These are phyloP conservation scores for Amniculicola lignicola DNA, from an alignment of 495 filamentous ascomycete species.

Conservation along the genomic window DNA sequence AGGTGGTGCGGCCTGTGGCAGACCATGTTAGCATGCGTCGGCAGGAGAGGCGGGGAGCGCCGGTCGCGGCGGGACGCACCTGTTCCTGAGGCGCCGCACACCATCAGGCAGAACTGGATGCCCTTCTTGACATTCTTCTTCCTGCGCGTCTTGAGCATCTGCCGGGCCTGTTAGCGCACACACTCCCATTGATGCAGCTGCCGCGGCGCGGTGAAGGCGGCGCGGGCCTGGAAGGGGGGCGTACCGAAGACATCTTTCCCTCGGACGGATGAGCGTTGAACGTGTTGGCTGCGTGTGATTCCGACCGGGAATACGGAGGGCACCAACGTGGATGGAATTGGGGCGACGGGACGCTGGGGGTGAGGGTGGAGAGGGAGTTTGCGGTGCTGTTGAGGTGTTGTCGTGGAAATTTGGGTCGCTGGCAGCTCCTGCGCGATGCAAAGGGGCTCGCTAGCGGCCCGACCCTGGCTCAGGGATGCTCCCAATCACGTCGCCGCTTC, in stretches of 20 bases:
- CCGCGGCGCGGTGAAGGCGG: slow-evolving; percentile 15
- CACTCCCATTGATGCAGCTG: slow-evolving; percentile 19
- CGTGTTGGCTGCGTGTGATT: slow-evolving; percentile 1
- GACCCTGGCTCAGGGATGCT: slow-evolving; percentile 10
- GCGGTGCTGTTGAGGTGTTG: slow-evolving; percentile 30
- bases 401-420: slow-evolving; percentile 35
- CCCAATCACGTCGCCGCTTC: slow-evolving; percentile 3
- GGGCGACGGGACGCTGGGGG: background rate
- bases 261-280: slow-evolving; percentile 5
- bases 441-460: slow-evolving; percentile 33
- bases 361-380: slow-evolving; percentile 10
- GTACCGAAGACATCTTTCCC: slow-evolving; percentile 31
- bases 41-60: background rate
- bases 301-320: slow-evolving; percentile 5
- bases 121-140: slow-evolving; percentile 99
- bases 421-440: slow-evolving; percentile 33
- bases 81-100: slow-evolving; percentile 97
- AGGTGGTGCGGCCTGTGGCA: slow-evolving; percentile 87
- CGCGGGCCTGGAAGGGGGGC: slow-evolving; percentile 10
- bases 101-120: slow-evolving; percentile 99
- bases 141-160: slow-evolving; percentile 78
- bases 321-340: slow-evolving; percentile 13
- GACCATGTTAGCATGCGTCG: slow-evolving; percentile 2
- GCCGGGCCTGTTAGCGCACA: slow-evolving; percentile 25
- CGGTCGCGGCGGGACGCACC: slow-evolving; percentile 56